Percentiles rank a stretch among this genome's conserved stretches.
Conservation (phyloP, 139 green algal species). For the Volvox africanus region DNA sequence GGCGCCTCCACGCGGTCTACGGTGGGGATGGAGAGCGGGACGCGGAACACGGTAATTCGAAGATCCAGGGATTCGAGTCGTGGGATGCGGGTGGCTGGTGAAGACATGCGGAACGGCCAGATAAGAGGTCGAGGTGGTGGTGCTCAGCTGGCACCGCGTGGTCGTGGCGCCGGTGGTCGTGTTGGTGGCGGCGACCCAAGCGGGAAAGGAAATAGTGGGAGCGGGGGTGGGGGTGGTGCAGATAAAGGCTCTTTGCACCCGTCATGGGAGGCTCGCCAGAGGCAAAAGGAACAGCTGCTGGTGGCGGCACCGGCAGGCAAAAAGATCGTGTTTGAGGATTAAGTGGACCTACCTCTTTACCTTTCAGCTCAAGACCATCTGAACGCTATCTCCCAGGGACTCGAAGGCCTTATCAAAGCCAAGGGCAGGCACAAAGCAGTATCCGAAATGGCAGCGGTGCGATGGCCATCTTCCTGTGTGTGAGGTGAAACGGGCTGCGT, state of each 20-base stretch:
- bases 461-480: too few species aligned
- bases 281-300: conserved; percentile 31
- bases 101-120: not conserved
- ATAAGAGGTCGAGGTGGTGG: not conserved
- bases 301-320: conserved; percentile 17
- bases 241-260: conserved; percentile 7
- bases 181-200: not conserved
- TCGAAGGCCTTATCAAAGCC: too few species aligned
- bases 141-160: not conserved
- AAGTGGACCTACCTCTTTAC: not conserved
- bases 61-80: not conserved
- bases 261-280: conserved; percentile 35
- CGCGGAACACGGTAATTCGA: not conserved
- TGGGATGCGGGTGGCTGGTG: too few species aligned
- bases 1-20: not conserved
- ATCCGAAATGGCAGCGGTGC: too few species aligned
- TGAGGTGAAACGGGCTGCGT: too few species aligned
- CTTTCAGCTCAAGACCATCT: too few species aligned
- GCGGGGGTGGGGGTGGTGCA: not conserved
- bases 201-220: not conserved
- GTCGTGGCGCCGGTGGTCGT: not conserved
- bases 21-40: not conserved
- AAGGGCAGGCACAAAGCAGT: too few species aligned
- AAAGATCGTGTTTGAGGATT: conserved; percentile 47
- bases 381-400: too few species aligned